Evolutionary conservation across 2,329 filamentous ascomycete genomes (phyloP), one percentile per base, ranked within the genome.

Genomic region (Tolypocladium ophioglossoides): DNA sequence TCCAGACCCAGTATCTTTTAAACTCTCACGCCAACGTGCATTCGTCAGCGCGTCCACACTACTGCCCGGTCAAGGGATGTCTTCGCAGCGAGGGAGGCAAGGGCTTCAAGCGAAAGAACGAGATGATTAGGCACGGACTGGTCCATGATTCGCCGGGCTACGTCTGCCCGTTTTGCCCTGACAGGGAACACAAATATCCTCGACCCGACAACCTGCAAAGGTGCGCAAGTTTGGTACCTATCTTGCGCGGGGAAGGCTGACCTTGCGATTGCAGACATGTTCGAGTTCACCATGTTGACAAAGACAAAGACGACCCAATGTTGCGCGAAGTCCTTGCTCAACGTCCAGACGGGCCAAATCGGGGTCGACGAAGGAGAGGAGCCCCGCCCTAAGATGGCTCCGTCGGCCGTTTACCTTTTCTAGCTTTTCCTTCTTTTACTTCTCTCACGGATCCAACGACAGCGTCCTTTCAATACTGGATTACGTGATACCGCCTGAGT

Each of bases 81-180:
- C 73, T 82, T n/a, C 76, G 83, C 51, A 79, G 78, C 50, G 79
- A 84, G 64, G 78, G 79, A 2, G 84, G 84, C 4, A 84, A 83
- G 59, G 84, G 84, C 0, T 87, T 87, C 67, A 87, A 87, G 67
- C 76, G 84, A 55, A 87, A 86, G 66, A 87, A 87, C 60, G 84
- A 87, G 66, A 86, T 87, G 84, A 86, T 86, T 49, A 72, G 84
- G 32, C 84, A 87, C 64, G 91, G 92, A 1, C 79, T 97, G 3
- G 94, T 97, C 4, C 94, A 99, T 65, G 86, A 91, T 60, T 95
- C 90, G 9, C 94, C 94, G 1, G 92, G 92, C 56, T 99, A 97
- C 64, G 85, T 96, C 34, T 99, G 94, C 68, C 94, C 94, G 0
- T 97, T 96, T 66, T 99, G 94, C 68, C 88, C 90, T 1, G 91